A percentile compares a stretch with the other conserved stretches of the same genome.
phyloP scores from a whole-genome alignment of 306 rosid species.

The Trichosanthes cucumerina region DNA sequence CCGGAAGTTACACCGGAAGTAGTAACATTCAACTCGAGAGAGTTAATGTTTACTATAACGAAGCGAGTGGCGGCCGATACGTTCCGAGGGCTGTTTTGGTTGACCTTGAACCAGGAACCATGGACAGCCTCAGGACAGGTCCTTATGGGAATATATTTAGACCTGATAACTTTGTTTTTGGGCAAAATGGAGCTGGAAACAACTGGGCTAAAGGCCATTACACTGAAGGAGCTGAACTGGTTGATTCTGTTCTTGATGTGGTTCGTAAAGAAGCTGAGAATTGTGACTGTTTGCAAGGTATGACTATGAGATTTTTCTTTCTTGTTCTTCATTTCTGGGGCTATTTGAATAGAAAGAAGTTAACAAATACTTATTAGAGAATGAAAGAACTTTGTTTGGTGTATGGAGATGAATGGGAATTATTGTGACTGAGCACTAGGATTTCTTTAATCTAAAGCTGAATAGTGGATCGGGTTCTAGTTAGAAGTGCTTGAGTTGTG shows the following conservation, averaged over 20 bases:
- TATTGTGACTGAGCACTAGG: not conserved
- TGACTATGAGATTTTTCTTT: not conserved
- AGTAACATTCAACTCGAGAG: constrained; percentile 71
- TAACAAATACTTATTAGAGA: not conserved
- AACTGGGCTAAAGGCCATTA: constrained; percentile 95
- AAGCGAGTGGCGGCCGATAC: constrained; percentile 73
- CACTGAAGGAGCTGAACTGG: constrained; percentile 84
- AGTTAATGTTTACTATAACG: constrained; percentile 77
- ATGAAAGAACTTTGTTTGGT: not conserved
- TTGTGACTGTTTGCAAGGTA: constrained; percentile 90
- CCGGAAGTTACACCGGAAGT: constrained; percentile 56
- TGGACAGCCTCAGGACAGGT: constrained; percentile 75
- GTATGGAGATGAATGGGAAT: not conserved
- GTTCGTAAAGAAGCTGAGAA: constrained; percentile 89
- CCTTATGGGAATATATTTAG: constrained; percentile 70
- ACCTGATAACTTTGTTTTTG: constrained; percentile 82
- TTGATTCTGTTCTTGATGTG: constrained; percentile 86
- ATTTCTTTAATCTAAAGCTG: not conserved
- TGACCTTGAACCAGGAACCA: constrained; percentile 94
- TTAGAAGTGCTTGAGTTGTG: too few species aligned
- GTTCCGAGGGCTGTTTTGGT: constrained; percentile 79
- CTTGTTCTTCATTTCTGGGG: not conserved
- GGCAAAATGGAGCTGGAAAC: constrained; percentile 88
- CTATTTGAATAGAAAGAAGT: not conserved
- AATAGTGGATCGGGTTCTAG: not conserved